A percentile compares a stretch with the other conserved stretches of the same genome.
Conservation (phyloP, 805 yeast genomes). For the Candida vartiovaarae region DNA sequence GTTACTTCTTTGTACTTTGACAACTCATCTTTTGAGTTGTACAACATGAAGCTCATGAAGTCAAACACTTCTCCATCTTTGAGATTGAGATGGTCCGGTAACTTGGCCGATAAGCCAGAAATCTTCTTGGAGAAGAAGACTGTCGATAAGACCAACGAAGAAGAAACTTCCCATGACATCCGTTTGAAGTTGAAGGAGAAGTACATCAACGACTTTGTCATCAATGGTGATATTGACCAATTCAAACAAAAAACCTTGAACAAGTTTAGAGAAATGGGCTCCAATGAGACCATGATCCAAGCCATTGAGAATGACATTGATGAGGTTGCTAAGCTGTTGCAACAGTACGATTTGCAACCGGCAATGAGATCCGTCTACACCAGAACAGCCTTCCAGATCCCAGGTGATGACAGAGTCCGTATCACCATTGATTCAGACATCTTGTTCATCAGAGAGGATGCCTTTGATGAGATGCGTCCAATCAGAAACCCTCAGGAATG, state of each 20-base stretch:
- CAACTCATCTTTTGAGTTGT: conserved; percentile 72
- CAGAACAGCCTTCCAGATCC: conserved; percentile 95
- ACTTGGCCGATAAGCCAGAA: conserved; percentile 67
- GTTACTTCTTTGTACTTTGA: conserved; percentile 88
- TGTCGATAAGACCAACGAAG: conserved; percentile 45
- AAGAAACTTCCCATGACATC: conserved; percentile 54
- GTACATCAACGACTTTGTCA: conserved; percentile 66
- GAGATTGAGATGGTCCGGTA: conserved; percentile 89
- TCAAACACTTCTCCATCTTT: conserved; percentile 64
- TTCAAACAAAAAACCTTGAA: conserved; percentile 44
- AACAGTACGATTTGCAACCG: conserved; percentile 68
- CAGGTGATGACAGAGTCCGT: conserved; percentile 92
- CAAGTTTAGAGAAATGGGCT: conserved; percentile 58
- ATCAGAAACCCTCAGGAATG: conserved; percentile 82
- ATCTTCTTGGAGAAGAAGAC: conserved; percentile 75
- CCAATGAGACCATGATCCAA: conserved; percentile 43
- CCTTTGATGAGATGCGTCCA: conserved; percentile 78
- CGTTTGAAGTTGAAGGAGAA: conserved; percentile 74
- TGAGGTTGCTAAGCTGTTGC: conserved; percentile 56
- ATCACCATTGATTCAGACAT: conserved; percentile 87
- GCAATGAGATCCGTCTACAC: conserved; percentile 80
- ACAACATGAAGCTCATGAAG: conserved; percentile 76
- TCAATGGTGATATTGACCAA: conserved; percentile 37
- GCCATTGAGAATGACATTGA: conserved; percentile 48
- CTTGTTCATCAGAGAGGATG: conserved; percentile 81